These are phyloP conservation scores for Aspergillus puulaauensis DNA, from an alignment of 2,329 filamentous ascomycete genomes.

Conservation along the genomic window DNA sequence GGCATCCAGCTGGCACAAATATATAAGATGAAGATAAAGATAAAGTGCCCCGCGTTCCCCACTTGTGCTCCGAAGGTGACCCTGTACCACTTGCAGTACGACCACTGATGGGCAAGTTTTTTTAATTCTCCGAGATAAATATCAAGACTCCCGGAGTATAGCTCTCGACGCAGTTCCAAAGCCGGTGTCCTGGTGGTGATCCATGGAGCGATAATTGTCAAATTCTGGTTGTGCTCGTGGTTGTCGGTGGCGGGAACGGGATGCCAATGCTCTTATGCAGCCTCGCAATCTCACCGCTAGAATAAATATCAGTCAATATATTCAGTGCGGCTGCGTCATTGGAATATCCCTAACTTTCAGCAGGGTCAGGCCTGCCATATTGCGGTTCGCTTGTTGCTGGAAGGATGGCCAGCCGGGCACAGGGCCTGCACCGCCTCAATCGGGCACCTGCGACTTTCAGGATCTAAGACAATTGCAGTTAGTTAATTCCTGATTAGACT, in stretches of 20 bases:
- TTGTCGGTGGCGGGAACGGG: neutral
- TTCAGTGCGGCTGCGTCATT: neutral
- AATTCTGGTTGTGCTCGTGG: neutral
- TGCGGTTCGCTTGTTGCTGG: too few relatives aligned
- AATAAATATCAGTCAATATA: too few relatives aligned
- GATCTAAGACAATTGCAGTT: too few relatives aligned
- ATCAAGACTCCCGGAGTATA: neutral
- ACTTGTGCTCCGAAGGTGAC: neutral
- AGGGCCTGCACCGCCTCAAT: neutral
- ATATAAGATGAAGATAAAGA: too few relatives aligned
- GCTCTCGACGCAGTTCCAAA: neutral
- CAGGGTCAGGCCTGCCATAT: too few relatives aligned
- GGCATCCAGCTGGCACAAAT: too few relatives aligned
- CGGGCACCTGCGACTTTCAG: neutral
- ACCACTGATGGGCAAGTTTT: neutral
- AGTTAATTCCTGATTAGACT: too few relatives aligned
- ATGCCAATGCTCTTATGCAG: too few relatives aligned
- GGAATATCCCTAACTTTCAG: neutral
- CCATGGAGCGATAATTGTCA: neutral
- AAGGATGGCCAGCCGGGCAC: too few relatives aligned
- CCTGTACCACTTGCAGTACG: too few relatives aligned
- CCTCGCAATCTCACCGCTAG: too few relatives aligned
- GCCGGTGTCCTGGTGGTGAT: neutral
- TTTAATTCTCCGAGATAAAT: neutral
- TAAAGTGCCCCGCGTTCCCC: neutral